Percentiles rank a stretch among this genome's conserved stretches.
These are phyloP conservation scores for Isochrysis galbana DNA, from an alignment of 78 protist genomes.

Conservation along the genomic window DNA sequence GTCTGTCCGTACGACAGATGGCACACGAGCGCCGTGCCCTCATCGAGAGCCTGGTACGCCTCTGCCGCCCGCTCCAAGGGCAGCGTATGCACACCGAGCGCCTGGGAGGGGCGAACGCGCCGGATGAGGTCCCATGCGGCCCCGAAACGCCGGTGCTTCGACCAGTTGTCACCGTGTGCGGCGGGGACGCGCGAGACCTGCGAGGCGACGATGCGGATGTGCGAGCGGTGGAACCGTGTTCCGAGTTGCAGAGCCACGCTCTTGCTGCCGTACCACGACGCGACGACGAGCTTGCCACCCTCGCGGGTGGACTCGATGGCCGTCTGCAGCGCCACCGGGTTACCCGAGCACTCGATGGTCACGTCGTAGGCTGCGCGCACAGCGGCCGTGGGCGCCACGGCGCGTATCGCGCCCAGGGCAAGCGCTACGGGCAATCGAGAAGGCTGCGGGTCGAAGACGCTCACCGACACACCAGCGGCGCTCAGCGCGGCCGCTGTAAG, in stretches of 20 bases:
- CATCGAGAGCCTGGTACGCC: neutral
- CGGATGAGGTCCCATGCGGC: neutral
- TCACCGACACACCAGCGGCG: neutral
- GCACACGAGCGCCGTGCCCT: neutral
- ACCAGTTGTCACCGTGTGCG: neutral
- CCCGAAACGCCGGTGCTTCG: neutral
- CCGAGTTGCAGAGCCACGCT: neutral
- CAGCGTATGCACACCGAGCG: neutral
- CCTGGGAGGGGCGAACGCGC: neutral
- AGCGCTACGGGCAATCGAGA: neutral
- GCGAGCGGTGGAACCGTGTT: slow-evolving; percentile 16
- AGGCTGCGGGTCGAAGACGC: neutral
- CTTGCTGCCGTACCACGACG: slow-evolving; percentile 10
- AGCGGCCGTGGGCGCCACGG: neutral
- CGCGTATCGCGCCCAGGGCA: neutral
- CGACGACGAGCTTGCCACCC: neutral
- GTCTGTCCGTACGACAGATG: neutral
- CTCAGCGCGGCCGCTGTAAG: neutral
- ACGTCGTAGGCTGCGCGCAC: neutral
- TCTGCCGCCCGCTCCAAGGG: neutral
- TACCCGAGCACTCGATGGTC: neutral
- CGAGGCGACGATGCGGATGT: neutral
- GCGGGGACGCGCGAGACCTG: neutral
- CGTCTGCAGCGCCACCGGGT: neutral
- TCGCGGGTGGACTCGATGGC: neutral